Base-by-base conservation (phyloP, 306 rosid species). In the Lathyrus aphaca region DNA sequence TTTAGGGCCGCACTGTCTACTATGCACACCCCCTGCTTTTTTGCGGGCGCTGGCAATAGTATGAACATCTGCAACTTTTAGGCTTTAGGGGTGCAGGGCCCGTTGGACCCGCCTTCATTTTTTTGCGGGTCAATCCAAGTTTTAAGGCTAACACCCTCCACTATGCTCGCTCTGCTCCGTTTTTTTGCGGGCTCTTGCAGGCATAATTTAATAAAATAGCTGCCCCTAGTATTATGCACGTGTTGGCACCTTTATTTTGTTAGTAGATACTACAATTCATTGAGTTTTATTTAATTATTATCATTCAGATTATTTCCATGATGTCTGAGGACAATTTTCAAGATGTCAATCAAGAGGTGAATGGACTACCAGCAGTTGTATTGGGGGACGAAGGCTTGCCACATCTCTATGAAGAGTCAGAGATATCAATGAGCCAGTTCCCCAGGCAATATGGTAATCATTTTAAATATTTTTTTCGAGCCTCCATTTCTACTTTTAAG, bases 311-410 rank as follows among this genome's bases (percentile, higher is more conserved):
- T 63, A 63, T 79, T 79, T 82, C 83, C 21, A 48, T 75, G 78
- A 61, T 75, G 76, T 27, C 43, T 19, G 83, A 63, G 72, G 75
- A 71, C 55, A 62, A 54, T 74, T 18, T 21, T 73, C 59, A 71
- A 71, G 68, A 72, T 1, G 23, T 5, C 17, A 67, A 69, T 71
- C 64, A 45, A 62, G 76, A 57, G 49, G 75, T 67, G 74, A 68
- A 71, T 27, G 51, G 56, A 12, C 17, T 55, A 16, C 79, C 78
- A 45, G 38, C 60, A 55, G 76, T 82, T 71, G 77, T 80, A 50
- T 79, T 75, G 18, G 86, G 79, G 63, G 83, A 79, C 8, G 81
- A 79, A 57, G 58, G 70, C 25, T 71, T 82, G 69, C 81, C 86
- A 43, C 57, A 55, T 45, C 76, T 82, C 16, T 82, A 82, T 57